These are phyloP conservation scores for Arthroderma sp. DNA, from an alignment of 2,329 filamentous ascomycete genomes.

Conservation along the genomic window DNA sequence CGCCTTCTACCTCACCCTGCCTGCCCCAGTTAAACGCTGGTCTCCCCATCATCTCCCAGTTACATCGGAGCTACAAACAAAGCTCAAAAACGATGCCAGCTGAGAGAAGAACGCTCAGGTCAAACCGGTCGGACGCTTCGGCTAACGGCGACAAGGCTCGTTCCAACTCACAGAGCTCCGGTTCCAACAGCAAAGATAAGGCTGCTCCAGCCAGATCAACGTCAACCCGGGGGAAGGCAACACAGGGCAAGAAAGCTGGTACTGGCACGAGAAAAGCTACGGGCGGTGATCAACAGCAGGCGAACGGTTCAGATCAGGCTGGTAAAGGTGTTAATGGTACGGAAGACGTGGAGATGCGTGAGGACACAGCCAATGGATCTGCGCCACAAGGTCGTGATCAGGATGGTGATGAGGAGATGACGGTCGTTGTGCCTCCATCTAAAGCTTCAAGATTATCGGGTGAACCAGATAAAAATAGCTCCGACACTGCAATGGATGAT, in stretches of 20 bases:
- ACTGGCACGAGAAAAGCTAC: conserved; percentile 37
- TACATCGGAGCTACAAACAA: background rate
- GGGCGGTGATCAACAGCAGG: conserved; percentile 57
- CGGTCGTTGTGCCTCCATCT: conserved; percentile 62
- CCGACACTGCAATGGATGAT: conserved; percentile 59
- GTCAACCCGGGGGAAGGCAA: conserved; percentile 6
- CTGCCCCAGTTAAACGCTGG: background rate
- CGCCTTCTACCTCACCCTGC: background rate
- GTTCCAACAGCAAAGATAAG: conserved; percentile 30
- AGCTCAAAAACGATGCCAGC: conserved; percentile 30
- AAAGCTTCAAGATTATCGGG: conserved; percentile 50
- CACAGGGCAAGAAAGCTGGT: conserved; percentile 11
- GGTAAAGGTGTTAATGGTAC: conserved; percentile 54
- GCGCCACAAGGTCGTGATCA: conserved; percentile 41
- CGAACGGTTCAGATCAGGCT: conserved; percentile 54
- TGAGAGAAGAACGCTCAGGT: conserved; percentile 35
- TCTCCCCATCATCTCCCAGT: too few species aligned
- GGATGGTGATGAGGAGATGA: conserved; percentile 67
- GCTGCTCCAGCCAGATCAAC: conserved; percentile 28
- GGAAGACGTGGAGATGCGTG: conserved; percentile 60
- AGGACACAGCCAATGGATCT: conserved; percentile 43
- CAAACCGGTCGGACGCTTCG: conserved; percentile 34
- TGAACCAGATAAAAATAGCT: conserved; percentile 49
- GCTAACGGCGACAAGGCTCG: conserved; percentile 35
- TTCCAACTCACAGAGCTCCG: conserved; percentile 31